phyloP scores from a whole-genome alignment of 257 asterid species.

The Nicotiana tomentosiformis region DNA sequence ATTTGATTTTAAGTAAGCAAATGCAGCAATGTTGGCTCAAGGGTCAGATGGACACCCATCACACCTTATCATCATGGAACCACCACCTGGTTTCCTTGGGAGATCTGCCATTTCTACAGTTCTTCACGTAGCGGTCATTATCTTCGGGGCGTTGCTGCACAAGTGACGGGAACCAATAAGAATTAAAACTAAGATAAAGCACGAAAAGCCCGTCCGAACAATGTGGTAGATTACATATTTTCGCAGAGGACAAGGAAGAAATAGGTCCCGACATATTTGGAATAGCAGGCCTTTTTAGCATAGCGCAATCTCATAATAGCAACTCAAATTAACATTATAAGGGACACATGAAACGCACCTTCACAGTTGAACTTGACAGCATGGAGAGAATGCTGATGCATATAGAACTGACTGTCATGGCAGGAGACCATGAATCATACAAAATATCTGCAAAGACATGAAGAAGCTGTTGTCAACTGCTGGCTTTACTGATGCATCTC shows the following conservation, averaged over 20 bases:
- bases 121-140: constrained; percentile 91
- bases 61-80: constrained; percentile 98
- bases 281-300: not conserved
- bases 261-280: not conserved
- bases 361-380: constrained; percentile 85
- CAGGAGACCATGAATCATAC: constrained; percentile 99
- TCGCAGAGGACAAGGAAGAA: not conserved
- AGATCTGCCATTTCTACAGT: constrained; percentile 86
- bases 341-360: constrained; percentile 39
- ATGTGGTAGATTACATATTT: not conserved
- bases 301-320: not conserved
- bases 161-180: not conserved
- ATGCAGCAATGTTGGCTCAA: constrained; percentile 9
- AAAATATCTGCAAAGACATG: constrained; percentile 56
- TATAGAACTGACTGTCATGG: constrained; percentile 95
- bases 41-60: constrained; percentile 12
- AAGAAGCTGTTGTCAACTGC: not conserved
- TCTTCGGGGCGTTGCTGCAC: constrained; percentile 97
- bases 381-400: constrained; percentile 98
- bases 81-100: constrained; percentile 99
- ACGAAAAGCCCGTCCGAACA: not conserved
- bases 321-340: not conserved
- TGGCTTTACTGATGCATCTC: not conserved
- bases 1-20: constrained; percentile 13
- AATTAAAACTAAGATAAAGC: not conserved